Conservation (phyloP, 140 eudicot species). For the Erigeron philadelphicus region DNA sequence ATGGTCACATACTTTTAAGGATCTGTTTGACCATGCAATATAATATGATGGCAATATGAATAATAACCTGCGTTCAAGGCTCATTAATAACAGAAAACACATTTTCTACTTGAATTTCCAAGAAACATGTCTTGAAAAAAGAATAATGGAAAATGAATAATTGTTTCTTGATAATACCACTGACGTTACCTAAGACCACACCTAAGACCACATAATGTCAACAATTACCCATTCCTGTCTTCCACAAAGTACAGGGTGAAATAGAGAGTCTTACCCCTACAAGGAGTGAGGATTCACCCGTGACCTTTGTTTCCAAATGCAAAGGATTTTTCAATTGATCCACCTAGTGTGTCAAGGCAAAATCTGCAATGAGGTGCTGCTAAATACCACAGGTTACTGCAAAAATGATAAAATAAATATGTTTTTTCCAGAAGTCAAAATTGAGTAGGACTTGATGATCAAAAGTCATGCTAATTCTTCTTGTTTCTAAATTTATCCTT, state of each 20-base stretch:
- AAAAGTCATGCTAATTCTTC: slow-evolving; percentile 33
- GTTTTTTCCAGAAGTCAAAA: slow-evolving; percentile 17
- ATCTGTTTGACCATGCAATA: slow-evolving; percentile 13
- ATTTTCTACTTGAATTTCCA: neutral
- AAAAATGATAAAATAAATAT: slow-evolving; percentile 23
- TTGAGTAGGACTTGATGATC: neutral
- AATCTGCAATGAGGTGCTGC: slow-evolving; percentile 14
- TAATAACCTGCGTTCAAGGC: slow-evolving; percentile 13
- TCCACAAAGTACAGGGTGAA: no score
- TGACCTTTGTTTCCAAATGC: no score
- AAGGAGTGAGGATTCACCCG: no score
- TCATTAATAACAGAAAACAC: slow-evolving; percentile 15
- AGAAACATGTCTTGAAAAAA: slow-evolving; percentile 24
- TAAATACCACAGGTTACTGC: slow-evolving; percentile 1
- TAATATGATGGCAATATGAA: slow-evolving; percentile 16
- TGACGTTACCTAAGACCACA: neutral
- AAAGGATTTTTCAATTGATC: no score
- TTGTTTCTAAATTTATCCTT: slow-evolving; percentile 82
- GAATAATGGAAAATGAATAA: slow-evolving; percentile 19
- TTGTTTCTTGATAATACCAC: slow-evolving; percentile 19
- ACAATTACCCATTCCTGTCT: no score
- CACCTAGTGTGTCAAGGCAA: slow-evolving; percentile 17
- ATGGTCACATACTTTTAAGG: slow-evolving; percentile 22
- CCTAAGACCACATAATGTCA: neutral
- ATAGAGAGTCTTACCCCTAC: no score